Evolutionary conservation across 2,329 filamentous ascomycete genomes (phyloP).

Genomic region (Penicillium expansum): DNA sequence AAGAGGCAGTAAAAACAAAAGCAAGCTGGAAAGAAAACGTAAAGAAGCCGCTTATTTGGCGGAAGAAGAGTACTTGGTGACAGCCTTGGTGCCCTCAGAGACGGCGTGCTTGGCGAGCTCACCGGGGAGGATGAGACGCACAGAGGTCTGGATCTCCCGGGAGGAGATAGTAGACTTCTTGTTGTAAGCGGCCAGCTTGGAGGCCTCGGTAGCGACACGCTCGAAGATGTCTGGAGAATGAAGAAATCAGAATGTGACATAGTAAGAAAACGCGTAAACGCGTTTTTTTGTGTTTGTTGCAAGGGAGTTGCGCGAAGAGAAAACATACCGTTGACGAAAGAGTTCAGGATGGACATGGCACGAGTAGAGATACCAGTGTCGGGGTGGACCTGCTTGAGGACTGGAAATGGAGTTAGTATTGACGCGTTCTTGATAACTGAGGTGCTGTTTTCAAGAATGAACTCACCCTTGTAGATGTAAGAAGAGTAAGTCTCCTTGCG

Average conservation of each 20-base stretch:
- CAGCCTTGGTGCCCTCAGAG: slow-evolving; percentile 98
- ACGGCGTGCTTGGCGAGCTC: slow-evolving; percentile 99
- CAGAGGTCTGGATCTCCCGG: slow-evolving; percentile 98
- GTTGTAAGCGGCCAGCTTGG: slow-evolving; percentile 99
- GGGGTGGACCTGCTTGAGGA: slow-evolving; percentile 99
- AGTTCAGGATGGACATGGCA: slow-evolving; percentile 99
- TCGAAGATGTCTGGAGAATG: slow-evolving; percentile 84
- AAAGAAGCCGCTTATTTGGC: slow-evolving; percentile 77
- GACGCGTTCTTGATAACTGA: background rate
- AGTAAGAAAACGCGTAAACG: background rate
- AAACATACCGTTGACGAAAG: slow-evolving; percentile 90
- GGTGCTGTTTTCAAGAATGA: background rate
- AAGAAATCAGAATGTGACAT: slow-evolving; percentile 1
- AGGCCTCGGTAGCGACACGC: slow-evolving; percentile 96
- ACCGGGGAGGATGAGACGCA: slow-evolving; percentile 94
- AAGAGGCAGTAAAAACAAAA: slow-evolving; percentile 41
- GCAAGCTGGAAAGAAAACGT: slow-evolving; percentile 56
- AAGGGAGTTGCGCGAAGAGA: background rate
- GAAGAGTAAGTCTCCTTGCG: slow-evolving; percentile 99
- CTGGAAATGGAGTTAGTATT: slow-evolving; percentile 49
- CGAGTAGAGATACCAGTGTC: slow-evolving; percentile 99
- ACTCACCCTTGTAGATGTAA: slow-evolving; percentile 99
- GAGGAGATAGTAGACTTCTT: slow-evolving; percentile 99
- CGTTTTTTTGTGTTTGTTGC: too few species aligned
- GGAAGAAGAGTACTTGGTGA: slow-evolving; percentile 99